Evolutionary conservation across 768 basidiomycete species (phyloP).

Genomic region (Boletus rubescentipes): DNA sequence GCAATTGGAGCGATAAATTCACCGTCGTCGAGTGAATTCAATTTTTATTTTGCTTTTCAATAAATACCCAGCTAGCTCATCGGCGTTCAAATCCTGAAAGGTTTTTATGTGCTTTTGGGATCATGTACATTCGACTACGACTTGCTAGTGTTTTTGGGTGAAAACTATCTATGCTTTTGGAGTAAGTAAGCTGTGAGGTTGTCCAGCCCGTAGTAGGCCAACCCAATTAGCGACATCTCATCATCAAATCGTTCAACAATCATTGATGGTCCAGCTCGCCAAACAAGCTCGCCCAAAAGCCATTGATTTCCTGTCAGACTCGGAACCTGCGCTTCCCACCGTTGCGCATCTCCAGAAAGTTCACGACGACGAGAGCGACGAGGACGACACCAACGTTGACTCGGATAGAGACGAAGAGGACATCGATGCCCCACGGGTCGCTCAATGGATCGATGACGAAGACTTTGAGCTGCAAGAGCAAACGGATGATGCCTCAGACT

Average conservation of each 20-base stretch:
- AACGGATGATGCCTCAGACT: conserved; percentile 6
- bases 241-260: not conserved
- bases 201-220: too few species aligned
- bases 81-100: too few species aligned
- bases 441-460: conserved; percentile 59
- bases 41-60: too few species aligned
- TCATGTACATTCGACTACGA: too few species aligned
- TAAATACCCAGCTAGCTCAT: too few species aligned
- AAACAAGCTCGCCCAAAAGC: conserved; percentile 18
- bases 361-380: conserved; percentile 28
- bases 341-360: not conserved
- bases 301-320: conserved; percentile 14
- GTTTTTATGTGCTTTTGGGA: too few species aligned
- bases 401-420: not conserved
- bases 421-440: conserved; percentile 53
- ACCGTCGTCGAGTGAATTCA: conserved; percentile 12
- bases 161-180: too few species aligned
- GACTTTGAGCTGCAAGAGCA: conserved; percentile 30
- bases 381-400: conserved; percentile 30
- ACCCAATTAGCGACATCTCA: not conserved
- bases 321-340: not conserved
- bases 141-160: too few species aligned
- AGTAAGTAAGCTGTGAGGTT: too few species aligned
- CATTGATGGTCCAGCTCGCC: conserved; percentile 5
- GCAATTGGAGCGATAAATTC: conserved; percentile 29